Percentiles rank a stretch among this genome's conserved stretches.
Evolutionary conservation across 1,284 basidiomycete species (phyloP).

Genomic region (Ganoderma meredithae): DNA sequence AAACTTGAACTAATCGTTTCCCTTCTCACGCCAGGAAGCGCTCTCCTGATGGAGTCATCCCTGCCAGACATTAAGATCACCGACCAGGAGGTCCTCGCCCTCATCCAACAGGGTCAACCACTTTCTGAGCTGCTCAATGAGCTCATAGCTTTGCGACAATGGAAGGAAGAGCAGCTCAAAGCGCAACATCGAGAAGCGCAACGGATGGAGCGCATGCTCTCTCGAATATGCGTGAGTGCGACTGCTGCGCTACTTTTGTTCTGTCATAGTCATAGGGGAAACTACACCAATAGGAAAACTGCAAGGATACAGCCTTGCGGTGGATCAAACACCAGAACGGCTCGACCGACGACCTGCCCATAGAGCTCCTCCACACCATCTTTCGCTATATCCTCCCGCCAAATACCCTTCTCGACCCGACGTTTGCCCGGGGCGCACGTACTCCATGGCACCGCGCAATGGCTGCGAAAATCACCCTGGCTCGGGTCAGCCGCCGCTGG

Average conservation of each 20-base stretch:
- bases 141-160: constrained; percentile 16
- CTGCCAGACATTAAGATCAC: constrained; percentile 1
- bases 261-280: neutral
- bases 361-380: constrained; percentile 24
- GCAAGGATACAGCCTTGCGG: constrained; percentile 17
- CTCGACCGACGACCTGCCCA: constrained; percentile 20
- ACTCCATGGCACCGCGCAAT: constrained; percentile 15
- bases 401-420: constrained; percentile 18
- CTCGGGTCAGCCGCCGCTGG: constrained; percentile 22
- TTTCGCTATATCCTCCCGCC: constrained; percentile 22
- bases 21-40: neutral
- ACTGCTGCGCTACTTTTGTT: neutral
- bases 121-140: constrained; percentile 18
- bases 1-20: neutral
- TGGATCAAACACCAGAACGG: constrained; percentile 16
- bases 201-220: constrained; percentile 20
- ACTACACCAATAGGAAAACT: constrained; percentile 6
- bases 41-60: neutral
- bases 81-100: constrained; percentile 15
- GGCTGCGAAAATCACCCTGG: constrained; percentile 6
- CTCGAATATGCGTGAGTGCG: constrained; percentile 21
- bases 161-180: constrained; percentile 17
- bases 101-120: constrained; percentile 18
- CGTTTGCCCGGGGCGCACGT: constrained; percentile 11
- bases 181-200: constrained; percentile 4